Evolutionary conservation across 192 early-diverging fungal species (phyloP).

Genomic region (Linnemannia elongata): DNA sequence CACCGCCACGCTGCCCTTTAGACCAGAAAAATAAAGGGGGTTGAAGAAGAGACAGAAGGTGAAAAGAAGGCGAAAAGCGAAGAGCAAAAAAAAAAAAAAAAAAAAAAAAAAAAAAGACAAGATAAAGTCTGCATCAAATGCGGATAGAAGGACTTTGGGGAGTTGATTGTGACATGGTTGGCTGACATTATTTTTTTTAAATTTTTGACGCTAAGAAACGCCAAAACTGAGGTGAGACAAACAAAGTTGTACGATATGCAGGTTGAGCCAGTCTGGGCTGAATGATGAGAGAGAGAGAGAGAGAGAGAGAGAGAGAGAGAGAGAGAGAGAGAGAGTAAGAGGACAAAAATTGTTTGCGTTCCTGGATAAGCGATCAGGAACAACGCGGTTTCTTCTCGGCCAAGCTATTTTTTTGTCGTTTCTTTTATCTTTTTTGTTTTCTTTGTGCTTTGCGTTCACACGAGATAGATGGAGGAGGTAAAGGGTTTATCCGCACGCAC

Average conservation of each 20-base stretch:
- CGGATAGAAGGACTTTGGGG: too few species aligned
- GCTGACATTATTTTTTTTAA: not conserved
- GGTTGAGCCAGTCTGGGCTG: too few species aligned
- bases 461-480: not conserved
- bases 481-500: slow-evolving; percentile 5
- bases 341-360: not conserved
- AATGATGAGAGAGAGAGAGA: too few species aligned
- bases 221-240: not conserved
- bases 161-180: too few species aligned
- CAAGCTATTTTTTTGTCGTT: not conserved
- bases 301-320: too few species aligned
- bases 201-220: not conserved
- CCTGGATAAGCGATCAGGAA: not conserved
- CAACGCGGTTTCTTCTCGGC: not conserved
- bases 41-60: too few species aligned
- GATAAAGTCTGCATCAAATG: too few species aligned
- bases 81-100: too few species aligned
- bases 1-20: not conserved
- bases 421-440: not conserved
- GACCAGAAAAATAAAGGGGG: too few species aligned
- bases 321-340: too few species aligned
- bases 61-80: too few species aligned
- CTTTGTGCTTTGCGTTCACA: not conserved
- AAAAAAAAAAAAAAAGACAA: too few species aligned
- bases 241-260: not conserved